These are phyloP conservation scores for Hebeloma cylindrosporum DNA, from an alignment of 768 basidiomycete genomes.

Conservation along the genomic window DNA sequence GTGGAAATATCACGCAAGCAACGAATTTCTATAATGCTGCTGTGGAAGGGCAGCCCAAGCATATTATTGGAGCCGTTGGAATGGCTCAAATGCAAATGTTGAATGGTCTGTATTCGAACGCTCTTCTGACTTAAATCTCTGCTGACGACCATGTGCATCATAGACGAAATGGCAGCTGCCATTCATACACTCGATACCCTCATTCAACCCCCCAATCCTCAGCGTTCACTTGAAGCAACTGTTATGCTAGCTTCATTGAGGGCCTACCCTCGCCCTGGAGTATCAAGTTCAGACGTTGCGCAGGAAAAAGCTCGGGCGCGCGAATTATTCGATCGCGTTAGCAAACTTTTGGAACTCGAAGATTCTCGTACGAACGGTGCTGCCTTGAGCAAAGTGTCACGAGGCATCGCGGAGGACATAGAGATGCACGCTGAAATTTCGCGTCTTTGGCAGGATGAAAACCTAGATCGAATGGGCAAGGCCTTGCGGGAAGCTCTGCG, in stretches of 20 bases:
- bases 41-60: conserved; percentile 67
- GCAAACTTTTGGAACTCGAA: conserved; percentile 66
- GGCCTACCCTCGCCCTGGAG: conserved; percentile 77
- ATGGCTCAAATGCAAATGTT: conserved; percentile 86
- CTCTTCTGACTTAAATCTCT: background rate
- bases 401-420: conserved; percentile 69
- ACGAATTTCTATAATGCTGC: conserved; percentile 69
- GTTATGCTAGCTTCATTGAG: conserved; percentile 89
- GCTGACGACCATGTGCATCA: conserved; percentile 2
- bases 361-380: conserved; percentile 48
- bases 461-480: conserved; percentile 66
- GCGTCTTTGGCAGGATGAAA: conserved; percentile 83
- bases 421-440: conserved; percentile 93
- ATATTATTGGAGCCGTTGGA: conserved; percentile 79
- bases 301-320: conserved; percentile 75
- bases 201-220: conserved; percentile 62
- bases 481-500: conserved; percentile 74
- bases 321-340: conserved; percentile 77
- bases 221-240: conserved; percentile 77
- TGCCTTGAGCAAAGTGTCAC: conserved; percentile 38
- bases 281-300: conserved; percentile 68
- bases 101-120: conserved; percentile 49
- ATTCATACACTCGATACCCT: conserved; percentile 83
- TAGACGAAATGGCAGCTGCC: conserved; percentile 82
- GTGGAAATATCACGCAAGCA: conserved; percentile 64